Conservation (phyloP, 108 stramenopile genomes). For the Fragilaria radians region DNA sequence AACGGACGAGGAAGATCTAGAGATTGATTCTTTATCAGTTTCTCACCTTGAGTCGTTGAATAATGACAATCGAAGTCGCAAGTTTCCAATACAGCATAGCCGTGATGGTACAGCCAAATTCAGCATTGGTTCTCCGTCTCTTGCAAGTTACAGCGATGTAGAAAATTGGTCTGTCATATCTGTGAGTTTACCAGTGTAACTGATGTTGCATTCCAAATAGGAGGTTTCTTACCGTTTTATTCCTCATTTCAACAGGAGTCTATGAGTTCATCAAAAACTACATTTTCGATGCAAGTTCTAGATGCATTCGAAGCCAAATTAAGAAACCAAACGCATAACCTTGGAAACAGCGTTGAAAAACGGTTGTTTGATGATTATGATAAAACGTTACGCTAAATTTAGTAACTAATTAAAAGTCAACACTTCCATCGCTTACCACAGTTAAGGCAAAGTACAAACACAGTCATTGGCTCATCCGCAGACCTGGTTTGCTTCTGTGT, state of each 20-base stretch:
- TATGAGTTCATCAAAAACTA: no score
- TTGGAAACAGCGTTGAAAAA: background rate
- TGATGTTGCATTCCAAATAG: no score
- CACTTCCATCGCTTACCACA: conserved; percentile 93
- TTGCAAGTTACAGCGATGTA: background rate
- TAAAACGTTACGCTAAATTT: no score
- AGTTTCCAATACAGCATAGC: background rate
- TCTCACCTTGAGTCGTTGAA: no score
- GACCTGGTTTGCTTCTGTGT: conserved; percentile 97
- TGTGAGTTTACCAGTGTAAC: no score
- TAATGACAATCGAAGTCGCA: no score
- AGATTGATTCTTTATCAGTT: no score
- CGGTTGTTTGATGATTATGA: background rate
- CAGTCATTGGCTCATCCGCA: conserved; percentile 99
- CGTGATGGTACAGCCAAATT: background rate
- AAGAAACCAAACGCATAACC: background rate
- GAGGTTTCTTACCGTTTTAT: no score
- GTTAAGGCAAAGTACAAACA: conserved; percentile 90
- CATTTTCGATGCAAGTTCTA: background rate
- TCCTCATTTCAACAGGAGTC: no score
- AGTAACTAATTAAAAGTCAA: conserved; percentile 28
- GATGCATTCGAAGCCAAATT: background rate
- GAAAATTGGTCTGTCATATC: background rate
- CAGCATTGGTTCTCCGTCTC: background rate
- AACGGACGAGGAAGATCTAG: no score